Evolutionary conservation across 2,329 filamentous ascomycete genomes (phyloP).

Genomic region (Fusarium xylarioides): DNA sequence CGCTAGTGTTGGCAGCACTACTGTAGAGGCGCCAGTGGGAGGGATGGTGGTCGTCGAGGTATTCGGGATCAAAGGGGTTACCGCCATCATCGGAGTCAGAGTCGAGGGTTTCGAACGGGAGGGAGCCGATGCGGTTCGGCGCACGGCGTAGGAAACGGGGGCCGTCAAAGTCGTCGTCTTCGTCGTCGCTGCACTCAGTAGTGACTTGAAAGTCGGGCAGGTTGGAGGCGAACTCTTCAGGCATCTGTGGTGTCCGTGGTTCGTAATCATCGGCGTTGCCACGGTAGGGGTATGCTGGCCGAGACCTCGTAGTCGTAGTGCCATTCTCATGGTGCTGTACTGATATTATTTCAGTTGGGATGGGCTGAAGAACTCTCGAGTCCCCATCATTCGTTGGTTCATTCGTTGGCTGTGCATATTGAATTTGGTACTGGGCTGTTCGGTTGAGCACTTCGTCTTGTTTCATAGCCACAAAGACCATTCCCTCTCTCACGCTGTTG

Average conservation of each 20-base stretch:
- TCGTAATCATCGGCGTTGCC: conserved; percentile 54
- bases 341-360: conserved; percentile 55
- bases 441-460: conserved; percentile 77
- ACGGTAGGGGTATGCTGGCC: conserved; percentile 55
- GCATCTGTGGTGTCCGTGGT: conserved; percentile 63
- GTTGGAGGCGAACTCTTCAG: conserved; percentile 61
- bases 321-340: conserved; percentile 63
- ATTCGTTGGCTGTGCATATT: conserved; percentile 58
- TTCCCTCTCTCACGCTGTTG: conserved; percentile 82
- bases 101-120: conserved; percentile 63
- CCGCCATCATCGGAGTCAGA: conserved; percentile 47
- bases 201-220: conserved; percentile 63
- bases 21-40: conserved; percentile 39
- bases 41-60: conserved; percentile 41
- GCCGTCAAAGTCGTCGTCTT: conserved; percentile 53
- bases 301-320: conserved; percentile 57
- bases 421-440: conserved; percentile 79
- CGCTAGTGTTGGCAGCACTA: conserved; percentile 18
- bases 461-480: conserved; percentile 91
- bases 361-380: conserved; percentile 26
- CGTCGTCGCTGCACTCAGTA: conserved; percentile 69
- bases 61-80: conserved; percentile 42
- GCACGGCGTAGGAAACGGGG: conserved; percentile 49
- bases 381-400: conserved; percentile 34
- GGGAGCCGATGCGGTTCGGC: conserved; percentile 62